Conservation (phyloP, 495 filamentous ascomycete genomes). For the Hypomontagnella monticulosa region DNA sequence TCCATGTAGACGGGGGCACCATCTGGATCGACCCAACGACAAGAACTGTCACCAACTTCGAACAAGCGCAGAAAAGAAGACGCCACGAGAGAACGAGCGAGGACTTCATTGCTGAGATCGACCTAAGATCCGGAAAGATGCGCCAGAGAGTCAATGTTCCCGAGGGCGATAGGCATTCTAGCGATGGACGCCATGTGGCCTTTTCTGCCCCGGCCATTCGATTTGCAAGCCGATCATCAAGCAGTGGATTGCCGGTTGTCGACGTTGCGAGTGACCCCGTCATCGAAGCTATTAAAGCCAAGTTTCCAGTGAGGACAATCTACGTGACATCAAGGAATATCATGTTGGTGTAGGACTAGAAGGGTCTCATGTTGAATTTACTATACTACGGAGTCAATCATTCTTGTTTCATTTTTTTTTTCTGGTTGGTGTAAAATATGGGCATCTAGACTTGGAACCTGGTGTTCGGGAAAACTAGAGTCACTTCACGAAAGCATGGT, state of each 20-base stretch:
- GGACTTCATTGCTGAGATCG: constrained; percentile 41
- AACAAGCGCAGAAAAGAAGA: constrained; percentile 24
- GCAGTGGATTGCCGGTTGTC: constrained; percentile 35
- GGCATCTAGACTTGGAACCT: too few species aligned
- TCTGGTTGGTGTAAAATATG: not conserved
- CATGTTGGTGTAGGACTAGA: constrained; percentile 30
- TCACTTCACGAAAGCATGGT: too few species aligned
- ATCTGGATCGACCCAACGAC: constrained; percentile 39
- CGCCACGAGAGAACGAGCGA: constrained; percentile 27
- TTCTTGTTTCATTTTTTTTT: not conserved
- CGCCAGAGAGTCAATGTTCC: constrained; percentile 39
- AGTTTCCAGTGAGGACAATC: constrained; percentile 33
- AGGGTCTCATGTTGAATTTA: too few species aligned
- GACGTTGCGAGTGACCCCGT: constrained; percentile 35
- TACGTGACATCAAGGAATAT: constrained; percentile 40
- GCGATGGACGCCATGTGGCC: constrained; percentile 35
- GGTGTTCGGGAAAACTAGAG: too few species aligned
- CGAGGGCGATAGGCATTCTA: constrained; percentile 31
- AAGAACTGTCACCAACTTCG: constrained; percentile 36
- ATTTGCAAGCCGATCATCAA: constrained; percentile 41
- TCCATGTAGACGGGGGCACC: constrained; percentile 33
- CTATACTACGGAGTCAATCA: not conserved
- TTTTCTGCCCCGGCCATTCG: constrained; percentile 41
- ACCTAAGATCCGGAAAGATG: constrained; percentile 41
- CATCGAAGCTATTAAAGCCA: constrained; percentile 29